Base-by-base conservation (phyloP, 352 stramenopile genomes). In the Globisporangium nodosum region DNA sequence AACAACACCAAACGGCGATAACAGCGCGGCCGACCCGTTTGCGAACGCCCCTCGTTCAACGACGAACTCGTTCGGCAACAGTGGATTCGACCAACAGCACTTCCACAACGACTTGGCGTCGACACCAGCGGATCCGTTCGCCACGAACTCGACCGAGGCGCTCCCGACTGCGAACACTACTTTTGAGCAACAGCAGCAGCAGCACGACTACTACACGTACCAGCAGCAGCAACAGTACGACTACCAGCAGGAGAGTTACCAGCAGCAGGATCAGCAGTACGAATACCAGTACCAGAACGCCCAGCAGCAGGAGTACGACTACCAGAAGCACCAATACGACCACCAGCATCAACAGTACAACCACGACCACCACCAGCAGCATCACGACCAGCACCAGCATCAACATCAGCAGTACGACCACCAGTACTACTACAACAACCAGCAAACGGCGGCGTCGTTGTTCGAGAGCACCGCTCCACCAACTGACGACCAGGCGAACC, bases 51-150 rank as follows among this genome's bases (percentile, higher is more conserved):
- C 49, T 2, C 27, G 43, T 6, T 43, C 51, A 3, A 33, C 20
- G 4, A n/a, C 40, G 7, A 64, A 24, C 35, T 40, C 58, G 31
- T 52, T 18, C 48, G 45, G 16, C 30, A 45, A 13, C 40, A 59
- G 43, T 35, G 58, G 40, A 0, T 53, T 58, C 57, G 37, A 37
- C 4, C 57, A 64, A 16, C 54, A 53, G 9, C 42, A 54, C n/a
- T 30, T 47, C 9, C 21, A 24, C 9, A 18, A 12, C n/a, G 9
- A 49, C 20, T 5, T 31, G 20, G 20, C 9, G 24, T 21, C 21
- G 24, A 5, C 16, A n/a, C n/a, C n/a, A 15, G 20, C 11, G 8
- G 45, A 49, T 49, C 45, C n/a, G n/a, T 49, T 49, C 45, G 45
- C 45, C 20, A 11, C 45, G 7, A 49, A n/a, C 45, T 27, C 45